phyloP scores from a whole-genome alignment of 352 stramenopile genomes.

The Phytophthora idaei region DNA sequence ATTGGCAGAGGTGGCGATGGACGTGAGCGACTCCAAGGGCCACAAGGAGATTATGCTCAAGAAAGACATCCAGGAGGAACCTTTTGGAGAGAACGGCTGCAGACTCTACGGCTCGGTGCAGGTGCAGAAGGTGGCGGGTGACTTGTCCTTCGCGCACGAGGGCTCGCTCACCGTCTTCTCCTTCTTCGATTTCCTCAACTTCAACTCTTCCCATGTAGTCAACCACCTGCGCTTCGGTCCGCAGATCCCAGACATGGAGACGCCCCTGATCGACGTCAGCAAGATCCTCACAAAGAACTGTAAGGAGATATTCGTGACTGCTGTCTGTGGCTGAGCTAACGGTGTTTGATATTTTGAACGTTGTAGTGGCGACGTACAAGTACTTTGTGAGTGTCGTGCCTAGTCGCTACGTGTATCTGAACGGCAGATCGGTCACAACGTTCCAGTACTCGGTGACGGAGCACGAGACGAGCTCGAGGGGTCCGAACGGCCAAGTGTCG shows the following conservation, averaged over 20 bases:
- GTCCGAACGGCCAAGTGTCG: slow-evolving; percentile 56
- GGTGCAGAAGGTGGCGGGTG: slow-evolving; percentile 83
- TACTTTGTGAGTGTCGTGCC: slow-evolving; percentile 89
- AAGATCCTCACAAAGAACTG: slow-evolving; percentile 85
- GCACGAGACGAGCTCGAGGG: slow-evolving; percentile 58
- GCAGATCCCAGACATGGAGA: slow-evolving; percentile 85
- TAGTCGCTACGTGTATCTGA: slow-evolving; percentile 85
- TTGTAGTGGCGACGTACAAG: slow-evolving; percentile 86
- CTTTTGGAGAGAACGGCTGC: slow-evolving; percentile 72
- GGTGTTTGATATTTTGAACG: background rate
- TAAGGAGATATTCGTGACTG: slow-evolving; percentile 25
- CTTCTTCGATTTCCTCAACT: slow-evolving; percentile 89
- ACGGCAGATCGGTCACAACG: slow-evolving; percentile 64
- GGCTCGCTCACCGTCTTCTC: slow-evolving; percentile 88
- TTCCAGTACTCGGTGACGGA: slow-evolving; percentile 92
- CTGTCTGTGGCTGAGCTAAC: background rate
- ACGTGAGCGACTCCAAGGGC: slow-evolving; percentile 87
- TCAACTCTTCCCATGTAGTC: slow-evolving; percentile 88
- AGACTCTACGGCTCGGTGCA: slow-evolving; percentile 71
- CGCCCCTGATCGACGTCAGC: slow-evolving; percentile 80
- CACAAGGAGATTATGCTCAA: slow-evolving; percentile 84
- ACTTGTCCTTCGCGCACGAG: slow-evolving; percentile 87
- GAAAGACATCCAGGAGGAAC: slow-evolving; percentile 64
- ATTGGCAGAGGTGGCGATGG: slow-evolving; percentile 71
- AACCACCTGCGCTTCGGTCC: slow-evolving; percentile 82